Conservation (phyloP, 2,329 filamentous ascomycete species). For the Knufia fluminis region DNA sequence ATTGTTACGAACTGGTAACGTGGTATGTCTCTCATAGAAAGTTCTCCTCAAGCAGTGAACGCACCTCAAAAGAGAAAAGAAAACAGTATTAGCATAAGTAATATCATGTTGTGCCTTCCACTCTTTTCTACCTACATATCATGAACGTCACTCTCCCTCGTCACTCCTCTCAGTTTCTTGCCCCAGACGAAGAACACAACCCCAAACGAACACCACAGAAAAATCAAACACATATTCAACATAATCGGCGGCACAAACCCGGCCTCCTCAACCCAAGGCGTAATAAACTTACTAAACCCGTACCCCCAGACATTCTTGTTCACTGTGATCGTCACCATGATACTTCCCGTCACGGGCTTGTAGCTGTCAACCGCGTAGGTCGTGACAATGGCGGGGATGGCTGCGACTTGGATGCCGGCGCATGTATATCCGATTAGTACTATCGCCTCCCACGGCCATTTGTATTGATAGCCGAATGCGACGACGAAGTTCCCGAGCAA, state of each 20-base stretch:
- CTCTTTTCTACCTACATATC: constrained; percentile 30
- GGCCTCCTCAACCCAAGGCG: constrained; percentile 39
- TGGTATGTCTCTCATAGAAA: too few relatives aligned
- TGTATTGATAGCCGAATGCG: constrained; percentile 43
- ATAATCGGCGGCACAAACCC: constrained; percentile 51
- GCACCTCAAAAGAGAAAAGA: too few relatives aligned
- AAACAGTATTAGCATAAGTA: too few relatives aligned
- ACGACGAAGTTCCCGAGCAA: constrained; percentile 50
- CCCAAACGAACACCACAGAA: constrained; percentile 46
- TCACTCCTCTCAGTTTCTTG: constrained; percentile 50
- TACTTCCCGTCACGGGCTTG: constrained; percentile 51
- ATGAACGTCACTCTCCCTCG: constrained; percentile 47
- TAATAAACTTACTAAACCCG: constrained; percentile 49
- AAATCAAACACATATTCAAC: constrained; percentile 47
- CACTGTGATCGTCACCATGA: constrained; percentile 54
- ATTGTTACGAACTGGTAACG: too few relatives aligned
- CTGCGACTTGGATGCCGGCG: constrained; percentile 50
- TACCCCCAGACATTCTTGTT: constrained; percentile 59
- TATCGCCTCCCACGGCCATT: constrained; percentile 45
- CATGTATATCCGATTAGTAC: constrained; percentile 51
- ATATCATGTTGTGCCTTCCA: too few relatives aligned
- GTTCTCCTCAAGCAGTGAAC: too few relatives aligned
- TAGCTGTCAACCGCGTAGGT: constrained; percentile 56
- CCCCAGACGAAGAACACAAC: constrained; percentile 50
- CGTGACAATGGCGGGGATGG: constrained; percentile 49